Conservation (phyloP, 176 grass and related monocot species). For the Paspalum notatum region DNA sequence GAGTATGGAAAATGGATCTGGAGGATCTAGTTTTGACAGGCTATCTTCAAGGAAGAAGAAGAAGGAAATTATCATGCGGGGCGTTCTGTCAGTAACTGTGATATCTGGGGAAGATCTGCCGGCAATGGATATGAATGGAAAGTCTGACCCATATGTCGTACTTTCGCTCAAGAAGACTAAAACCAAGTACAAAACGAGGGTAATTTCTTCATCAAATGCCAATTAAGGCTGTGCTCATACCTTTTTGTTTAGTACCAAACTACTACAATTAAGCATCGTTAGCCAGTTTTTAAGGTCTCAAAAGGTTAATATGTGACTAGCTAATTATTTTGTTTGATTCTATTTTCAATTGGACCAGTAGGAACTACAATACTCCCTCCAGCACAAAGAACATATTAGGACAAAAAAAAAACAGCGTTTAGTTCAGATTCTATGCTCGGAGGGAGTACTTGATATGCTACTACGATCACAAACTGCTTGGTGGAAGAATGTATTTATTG, state of each 20-base stretch:
- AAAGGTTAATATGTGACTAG: not conserved
- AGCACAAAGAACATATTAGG: too few relatives aligned
- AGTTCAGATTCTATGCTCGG: too few relatives aligned
- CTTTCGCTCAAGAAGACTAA: slow-evolving; percentile 90
- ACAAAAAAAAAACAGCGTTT: too few relatives aligned
- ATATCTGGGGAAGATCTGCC: slow-evolving; percentile 85
- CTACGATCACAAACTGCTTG: slow-evolving; percentile 7
- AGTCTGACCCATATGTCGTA: slow-evolving; percentile 87
- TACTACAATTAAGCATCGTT: slow-evolving; percentile 1
- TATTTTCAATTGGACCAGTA: slow-evolving; percentile 3
- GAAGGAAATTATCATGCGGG: slow-evolving; percentile 86
- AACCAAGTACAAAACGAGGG: slow-evolving; percentile 95
- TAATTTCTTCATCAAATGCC: slow-evolving; percentile 48
- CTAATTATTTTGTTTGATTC: slow-evolving; percentile 12
- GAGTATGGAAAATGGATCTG: slow-evolving; percentile 64
- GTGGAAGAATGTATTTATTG: not conserved
- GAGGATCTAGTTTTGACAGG: slow-evolving; percentile 41
- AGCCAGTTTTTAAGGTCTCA: not conserved
- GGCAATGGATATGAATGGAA: slow-evolving; percentile 90
- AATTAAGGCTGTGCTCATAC: not conserved
- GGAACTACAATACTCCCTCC: not conserved
- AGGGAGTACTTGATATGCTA: not conserved
- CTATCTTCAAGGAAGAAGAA: slow-evolving; percentile 72
- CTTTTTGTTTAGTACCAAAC: slow-evolving; percentile 24
- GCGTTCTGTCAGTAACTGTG: slow-evolving; percentile 83